phyloP scores from a whole-genome alignment of 306 rosid species.

The Quercus alba region DNA sequence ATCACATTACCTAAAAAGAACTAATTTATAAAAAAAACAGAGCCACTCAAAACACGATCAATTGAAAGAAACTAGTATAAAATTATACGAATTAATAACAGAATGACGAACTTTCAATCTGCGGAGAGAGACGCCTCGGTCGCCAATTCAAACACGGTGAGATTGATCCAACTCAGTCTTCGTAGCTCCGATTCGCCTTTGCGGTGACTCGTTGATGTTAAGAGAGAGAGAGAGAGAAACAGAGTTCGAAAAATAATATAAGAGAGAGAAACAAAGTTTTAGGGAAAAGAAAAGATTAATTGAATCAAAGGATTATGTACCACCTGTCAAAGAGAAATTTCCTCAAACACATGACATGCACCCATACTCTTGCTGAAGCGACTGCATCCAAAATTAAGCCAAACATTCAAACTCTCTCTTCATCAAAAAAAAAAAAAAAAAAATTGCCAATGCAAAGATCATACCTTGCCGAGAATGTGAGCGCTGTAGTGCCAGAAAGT shows the following conservation, averaged over 20 bases:
- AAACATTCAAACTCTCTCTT: not conserved
- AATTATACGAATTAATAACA: constrained; percentile 13
- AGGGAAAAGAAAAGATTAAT: no score
- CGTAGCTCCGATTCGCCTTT: constrained; percentile 34
- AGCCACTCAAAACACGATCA: not conserved
- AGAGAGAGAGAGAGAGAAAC: not conserved
- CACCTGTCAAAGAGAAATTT: no score
- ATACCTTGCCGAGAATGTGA: constrained; percentile 93
- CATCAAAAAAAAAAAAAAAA: not conserved
- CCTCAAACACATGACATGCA: constrained; percentile 76
- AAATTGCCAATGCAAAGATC: not conserved
- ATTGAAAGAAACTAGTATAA: not conserved
- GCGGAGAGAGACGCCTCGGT: constrained; percentile 1
- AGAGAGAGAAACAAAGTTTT: not conserved
- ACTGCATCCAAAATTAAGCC: constrained; percentile 34
- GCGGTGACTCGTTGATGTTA: not conserved
- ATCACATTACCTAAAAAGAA: constrained; percentile 29
- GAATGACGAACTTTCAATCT: constrained; percentile 41
- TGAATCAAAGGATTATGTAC: no score
- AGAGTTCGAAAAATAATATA: not conserved
- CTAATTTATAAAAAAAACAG: not conserved
- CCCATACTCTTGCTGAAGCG: constrained; percentile 80
- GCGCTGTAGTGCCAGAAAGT: constrained; percentile 99
- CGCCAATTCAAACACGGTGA: constrained; percentile 11
- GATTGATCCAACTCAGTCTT: not conserved